phyloP scores from a whole-genome alignment of 257 asterid species.

The Verbena officinalis region DNA sequence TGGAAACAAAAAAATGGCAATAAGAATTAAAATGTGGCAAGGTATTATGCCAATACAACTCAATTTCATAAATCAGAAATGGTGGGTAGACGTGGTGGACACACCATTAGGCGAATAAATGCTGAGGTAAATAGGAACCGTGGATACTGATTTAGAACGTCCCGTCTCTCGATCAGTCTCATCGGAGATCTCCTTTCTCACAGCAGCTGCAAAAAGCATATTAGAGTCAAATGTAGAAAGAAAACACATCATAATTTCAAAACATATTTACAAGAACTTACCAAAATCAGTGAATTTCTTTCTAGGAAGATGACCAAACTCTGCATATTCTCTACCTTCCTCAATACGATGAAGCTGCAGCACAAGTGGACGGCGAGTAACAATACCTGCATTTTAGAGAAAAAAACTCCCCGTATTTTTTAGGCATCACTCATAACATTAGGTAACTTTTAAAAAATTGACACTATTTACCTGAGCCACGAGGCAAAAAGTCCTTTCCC shows the following conservation, averaged over 20 bases:
- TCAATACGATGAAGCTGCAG: conserved; percentile 79
- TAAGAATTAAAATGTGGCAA: neutral
- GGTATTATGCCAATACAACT: conserved; percentile 3
- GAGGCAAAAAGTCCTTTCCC: conserved; percentile 81
- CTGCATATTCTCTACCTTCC: conserved; percentile 79
- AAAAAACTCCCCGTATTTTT: conserved; percentile 25
- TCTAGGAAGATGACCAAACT: conserved; percentile 83
- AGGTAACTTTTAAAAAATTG: conserved; percentile 6
- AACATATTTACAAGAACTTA: conserved; percentile 33
- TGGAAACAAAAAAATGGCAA: neutral
- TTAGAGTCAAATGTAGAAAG: neutral
- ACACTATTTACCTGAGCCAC: conserved; percentile 67
- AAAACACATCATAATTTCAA: neutral
- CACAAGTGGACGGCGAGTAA: conserved; percentile 82
- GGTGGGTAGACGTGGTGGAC: conserved; percentile 18
- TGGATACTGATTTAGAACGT: conserved; percentile 61
- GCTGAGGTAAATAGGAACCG: conserved; percentile 75
- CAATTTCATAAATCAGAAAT: conserved; percentile 19
- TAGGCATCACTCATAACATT: conserved; percentile 1
- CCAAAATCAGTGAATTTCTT: conserved; percentile 76
- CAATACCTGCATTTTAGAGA: conserved; percentile 53
- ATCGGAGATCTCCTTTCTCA: conserved; percentile 69
- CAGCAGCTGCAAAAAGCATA: conserved; percentile 53
- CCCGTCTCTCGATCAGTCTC: conserved; percentile 87
- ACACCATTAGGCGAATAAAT: conserved; percentile 69